Evolutionary conservation across 2,329 filamentous ascomycete genomes (phyloP).

Genomic region (Tolypocladium ovalisporum): DNA sequence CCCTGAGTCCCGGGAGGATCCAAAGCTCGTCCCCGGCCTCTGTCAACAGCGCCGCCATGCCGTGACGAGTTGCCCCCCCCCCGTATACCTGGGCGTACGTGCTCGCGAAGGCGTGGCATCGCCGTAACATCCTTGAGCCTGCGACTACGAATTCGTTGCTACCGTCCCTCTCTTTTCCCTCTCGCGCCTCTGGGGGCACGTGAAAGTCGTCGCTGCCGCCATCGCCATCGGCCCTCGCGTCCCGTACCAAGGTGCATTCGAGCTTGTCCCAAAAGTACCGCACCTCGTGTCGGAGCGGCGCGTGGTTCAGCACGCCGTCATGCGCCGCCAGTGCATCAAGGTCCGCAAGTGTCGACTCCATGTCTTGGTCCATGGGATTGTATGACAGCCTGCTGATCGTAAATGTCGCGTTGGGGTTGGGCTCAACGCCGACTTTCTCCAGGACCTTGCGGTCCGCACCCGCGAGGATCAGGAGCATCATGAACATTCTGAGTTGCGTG

Average conservation of each 20-base stretch:
- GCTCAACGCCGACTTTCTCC: constrained; percentile 16
- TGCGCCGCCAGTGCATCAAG: constrained; percentile 8
- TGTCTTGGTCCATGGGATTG: constrained; percentile 10
- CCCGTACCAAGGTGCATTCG: constrained; percentile 9
- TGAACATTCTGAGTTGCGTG: constrained; percentile 10
- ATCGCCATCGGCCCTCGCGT: constrained; percentile 4
- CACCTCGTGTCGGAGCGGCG: constrained; percentile 9
- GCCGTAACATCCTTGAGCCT: constrained; percentile 6
- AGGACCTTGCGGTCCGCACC: constrained; percentile 22
- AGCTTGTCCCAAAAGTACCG: constrained; percentile 10
- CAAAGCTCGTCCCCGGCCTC: constrained; percentile 11
- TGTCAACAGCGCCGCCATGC: constrained; percentile 8
- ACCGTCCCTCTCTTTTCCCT: constrained; percentile 8
- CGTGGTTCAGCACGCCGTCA: constrained; percentile 8
- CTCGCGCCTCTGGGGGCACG: constrained; percentile 6
- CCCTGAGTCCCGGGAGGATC: constrained; percentile 11
- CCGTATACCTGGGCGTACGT: constrained; percentile 10
- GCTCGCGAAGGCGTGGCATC: constrained; percentile 9
- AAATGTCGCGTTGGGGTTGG: constrained; percentile 1
- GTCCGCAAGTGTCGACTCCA: constrained; percentile 7
- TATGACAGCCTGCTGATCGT: constrained; percentile 6
- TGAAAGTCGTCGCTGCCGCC: constrained; percentile 9
- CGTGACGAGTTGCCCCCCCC: constrained; percentile 12
- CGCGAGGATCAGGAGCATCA: constrained; percentile 13
- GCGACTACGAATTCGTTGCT: constrained; percentile 8